A percentile compares a stretch with the other conserved stretches of the same genome.
Evolutionary conservation across 768 basidiomycete species (phyloP).

Genomic region (Leucosporidium scottii): DNA sequence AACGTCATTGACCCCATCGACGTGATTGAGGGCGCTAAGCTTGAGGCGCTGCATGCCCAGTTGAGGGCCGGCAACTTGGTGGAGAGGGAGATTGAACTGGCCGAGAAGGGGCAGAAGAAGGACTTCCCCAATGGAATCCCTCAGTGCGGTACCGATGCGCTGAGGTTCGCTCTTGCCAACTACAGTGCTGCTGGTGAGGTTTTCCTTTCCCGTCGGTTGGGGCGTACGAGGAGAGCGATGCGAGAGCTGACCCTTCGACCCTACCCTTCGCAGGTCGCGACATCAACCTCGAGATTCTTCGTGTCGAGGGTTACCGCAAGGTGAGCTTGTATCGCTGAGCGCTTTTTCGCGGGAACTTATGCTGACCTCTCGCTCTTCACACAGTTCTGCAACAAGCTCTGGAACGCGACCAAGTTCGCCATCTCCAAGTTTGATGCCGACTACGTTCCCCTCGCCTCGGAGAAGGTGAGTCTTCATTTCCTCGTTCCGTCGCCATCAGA

Average conservation of each 20-base stretch:
- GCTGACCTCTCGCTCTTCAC: no score
- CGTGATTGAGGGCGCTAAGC: slow-evolving; percentile 73
- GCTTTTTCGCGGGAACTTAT: not conserved
- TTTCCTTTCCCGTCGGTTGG: not conserved
- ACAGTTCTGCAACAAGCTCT: slow-evolving; percentile 94
- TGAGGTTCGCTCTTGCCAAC: slow-evolving; percentile 89
- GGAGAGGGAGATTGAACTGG: slow-evolving; percentile 83
- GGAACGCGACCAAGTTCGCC: slow-evolving; percentile 99
- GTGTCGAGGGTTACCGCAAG: slow-evolving; percentile 96
- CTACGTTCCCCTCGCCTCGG: slow-evolving; percentile 1
- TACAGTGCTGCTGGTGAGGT: slow-evolving; percentile 77
- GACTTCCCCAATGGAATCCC: slow-evolving; percentile 99
- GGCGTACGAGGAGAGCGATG: no score
- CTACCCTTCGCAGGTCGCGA: slow-evolving; percentile 61
- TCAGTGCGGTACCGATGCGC: slow-evolving; percentile 93
- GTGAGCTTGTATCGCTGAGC: not conserved
- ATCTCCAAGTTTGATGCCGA: slow-evolving; percentile 86
- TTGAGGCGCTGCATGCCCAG: slow-evolving; percentile 77
- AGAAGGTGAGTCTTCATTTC: not conserved
- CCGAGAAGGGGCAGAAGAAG: slow-evolving; percentile 92
- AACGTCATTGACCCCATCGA: slow-evolving; percentile 97
- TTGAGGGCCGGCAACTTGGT: slow-evolving; percentile 86
- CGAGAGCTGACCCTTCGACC: not conserved
- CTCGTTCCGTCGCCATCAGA: accelerated
- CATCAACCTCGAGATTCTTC: slow-evolving; percentile 90